Evolutionary conservation across 345 rosid species (phyloP).

Genomic region (Murraya paniculata): DNA sequence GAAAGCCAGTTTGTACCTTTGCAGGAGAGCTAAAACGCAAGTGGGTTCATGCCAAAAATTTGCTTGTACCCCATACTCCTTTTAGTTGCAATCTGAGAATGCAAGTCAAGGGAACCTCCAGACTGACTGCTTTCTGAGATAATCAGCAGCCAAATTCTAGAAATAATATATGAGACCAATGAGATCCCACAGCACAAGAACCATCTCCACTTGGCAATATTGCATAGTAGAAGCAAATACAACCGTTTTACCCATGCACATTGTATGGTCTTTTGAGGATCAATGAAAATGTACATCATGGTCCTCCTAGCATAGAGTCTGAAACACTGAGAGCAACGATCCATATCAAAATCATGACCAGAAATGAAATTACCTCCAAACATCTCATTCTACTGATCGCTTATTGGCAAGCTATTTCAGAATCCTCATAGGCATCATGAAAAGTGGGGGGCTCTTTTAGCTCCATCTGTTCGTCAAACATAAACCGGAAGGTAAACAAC

Average conservation of each 20-base stretch:
- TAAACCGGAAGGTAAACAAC: slow-evolving; percentile 7
- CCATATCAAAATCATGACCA: background rate
- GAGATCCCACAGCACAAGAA: background rate
- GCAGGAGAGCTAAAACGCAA: background rate
- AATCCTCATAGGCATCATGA: slow-evolving; percentile 11
- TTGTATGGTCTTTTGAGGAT: slow-evolving; percentile 11
- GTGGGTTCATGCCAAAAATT: background rate
- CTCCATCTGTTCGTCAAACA: slow-evolving; percentile 16
- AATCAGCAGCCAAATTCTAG: background rate
- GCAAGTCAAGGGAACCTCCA: background rate
- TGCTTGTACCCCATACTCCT: background rate
- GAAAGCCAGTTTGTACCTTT: background rate
- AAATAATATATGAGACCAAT: background rate
- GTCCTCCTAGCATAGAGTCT: background rate
- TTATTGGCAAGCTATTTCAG: slow-evolving; percentile 29
- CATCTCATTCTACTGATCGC: background rate
- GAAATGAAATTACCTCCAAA: background rate
- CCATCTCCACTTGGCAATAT: background rate
- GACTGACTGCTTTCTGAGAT: background rate
- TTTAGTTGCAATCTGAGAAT: background rate
- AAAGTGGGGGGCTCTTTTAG: slow-evolving; percentile 5
- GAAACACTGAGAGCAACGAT: background rate
- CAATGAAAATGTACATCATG: background rate
- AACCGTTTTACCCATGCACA: background rate
- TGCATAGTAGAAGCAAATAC: slow-evolving; percentile 6